A percentile compares a stretch with the other conserved stretches of the same genome.
Evolutionary conservation across 192 early-diverging fungal genomes (phyloP).

Genomic region (Coemansia aciculifera): DNA sequence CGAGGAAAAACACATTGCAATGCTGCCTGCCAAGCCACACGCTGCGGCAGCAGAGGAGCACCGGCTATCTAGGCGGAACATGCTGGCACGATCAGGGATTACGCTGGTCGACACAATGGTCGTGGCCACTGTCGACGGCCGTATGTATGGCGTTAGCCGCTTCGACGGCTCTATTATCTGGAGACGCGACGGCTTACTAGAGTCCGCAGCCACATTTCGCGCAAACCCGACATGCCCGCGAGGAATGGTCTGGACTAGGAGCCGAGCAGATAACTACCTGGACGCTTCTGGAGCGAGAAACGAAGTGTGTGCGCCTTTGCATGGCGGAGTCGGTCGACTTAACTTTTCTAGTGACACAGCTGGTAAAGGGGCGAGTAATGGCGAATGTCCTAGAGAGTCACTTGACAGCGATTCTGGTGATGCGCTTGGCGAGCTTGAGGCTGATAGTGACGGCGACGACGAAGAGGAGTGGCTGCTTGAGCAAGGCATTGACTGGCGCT

Average conservation of each 20-base stretch:
- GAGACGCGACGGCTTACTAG: constrained; percentile 35
- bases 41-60: constrained; percentile 26
- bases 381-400: neutral
- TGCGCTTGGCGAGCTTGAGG: neutral
- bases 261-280: constrained; percentile 2
- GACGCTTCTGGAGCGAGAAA: neutral
- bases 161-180: constrained; percentile 47
- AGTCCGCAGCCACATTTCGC: constrained; percentile 2
- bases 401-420: neutral
- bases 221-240: constrained; percentile 15
- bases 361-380: neutral
- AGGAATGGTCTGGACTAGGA: constrained; percentile 44
- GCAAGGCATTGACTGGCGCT: constrained; percentile 54
- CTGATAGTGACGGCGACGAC: constrained; percentile 17
- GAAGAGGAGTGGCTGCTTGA: constrained; percentile 56
- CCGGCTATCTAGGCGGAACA: constrained; percentile 35
- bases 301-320: neutral
- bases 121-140: constrained; percentile 49
- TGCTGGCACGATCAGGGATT: constrained; percentile 35
- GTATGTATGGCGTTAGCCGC: constrained; percentile 48
- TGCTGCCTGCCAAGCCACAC: constrained; percentile 43
- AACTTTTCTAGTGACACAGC: neutral
- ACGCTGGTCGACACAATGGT: constrained; percentile 46
- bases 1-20: constrained; percentile 38
- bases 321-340: neutral